Base-by-base conservation (phyloP, 2,329 filamentous ascomycete genomes). In the Thelonectria olida region DNA sequence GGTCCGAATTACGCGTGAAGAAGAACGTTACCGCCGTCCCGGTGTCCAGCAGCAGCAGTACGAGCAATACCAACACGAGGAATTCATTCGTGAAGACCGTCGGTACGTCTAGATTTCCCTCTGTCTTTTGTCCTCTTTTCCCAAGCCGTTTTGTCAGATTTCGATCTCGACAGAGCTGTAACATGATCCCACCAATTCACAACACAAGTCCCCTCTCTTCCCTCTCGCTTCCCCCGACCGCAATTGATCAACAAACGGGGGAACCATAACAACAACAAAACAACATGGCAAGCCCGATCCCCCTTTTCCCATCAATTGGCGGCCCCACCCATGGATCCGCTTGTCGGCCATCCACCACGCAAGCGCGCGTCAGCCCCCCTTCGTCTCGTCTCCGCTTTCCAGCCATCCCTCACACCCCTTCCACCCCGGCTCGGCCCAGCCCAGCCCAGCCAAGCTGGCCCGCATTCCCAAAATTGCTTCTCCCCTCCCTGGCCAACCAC, bases 1-100 rank as follows among this genome's bases (percentile, higher is more conserved):
- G 85, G 88, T 96, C 84, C 86, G 81, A 75, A 90, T 91, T 80
- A 88, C 92, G 82, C 88, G 86, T 83, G 88, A 92, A 83, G 88
- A 92, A 84, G 88, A 94, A 81, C 87, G 83, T 80, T 84, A 89
- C 83, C 89, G 85, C 84, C 90, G 89, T 87, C 87, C 90, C 84
- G 86, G 85, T 76, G 84, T 83, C 82, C 83, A 83, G 75, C 81
- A 83, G 69, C 81, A 86, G 53, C 53, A 57, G 12, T 28, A 54
- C 15, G 52, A 65, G 48, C 58, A 72, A 38, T 66, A 64, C 76
- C 60, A 71, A 45, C 67, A 69, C 67, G 66, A 70, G 50, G 64
- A 71, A 57, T 73, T 76, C 73, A 73, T 76, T 65, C 79, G 77
- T 67, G 82, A 88, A 74, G 82, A 87, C 27, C 64, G 77, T 77